Conservation (phyloP, 176 grass and related monocot species). For the Oryza rufipogon region DNA sequence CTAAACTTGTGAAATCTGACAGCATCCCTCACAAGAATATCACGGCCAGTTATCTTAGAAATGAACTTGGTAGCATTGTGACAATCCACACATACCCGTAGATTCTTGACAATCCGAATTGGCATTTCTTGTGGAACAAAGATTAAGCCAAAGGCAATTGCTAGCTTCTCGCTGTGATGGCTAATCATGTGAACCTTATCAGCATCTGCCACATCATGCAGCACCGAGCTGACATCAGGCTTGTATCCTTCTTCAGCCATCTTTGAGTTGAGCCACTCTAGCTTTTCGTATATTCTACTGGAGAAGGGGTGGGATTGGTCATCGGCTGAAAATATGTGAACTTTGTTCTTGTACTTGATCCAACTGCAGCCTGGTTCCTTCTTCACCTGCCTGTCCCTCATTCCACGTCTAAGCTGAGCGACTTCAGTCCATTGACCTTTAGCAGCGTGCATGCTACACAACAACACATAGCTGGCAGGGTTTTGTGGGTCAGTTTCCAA, state of each 20-base stretch:
- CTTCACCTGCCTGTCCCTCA: conserved; percentile 70
- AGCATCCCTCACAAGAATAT: conserved; percentile 75
- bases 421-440: conserved; percentile 72
- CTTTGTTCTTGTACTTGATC: conserved; percentile 82
- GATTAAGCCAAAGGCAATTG: conserved; percentile 72
- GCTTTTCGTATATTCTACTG: conserved; percentile 59
- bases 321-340: conserved; percentile 78
- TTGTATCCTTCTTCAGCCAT: conserved; percentile 71
- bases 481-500: conserved; percentile 65
- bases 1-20: conserved; percentile 75
- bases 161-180: conserved; percentile 75
- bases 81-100: conserved; percentile 65
- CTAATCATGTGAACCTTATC: conserved; percentile 73
- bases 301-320: conserved; percentile 69
- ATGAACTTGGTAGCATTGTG: conserved; percentile 80
- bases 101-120: conserved; percentile 69
- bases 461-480: conserved; percentile 67
- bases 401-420: conserved; percentile 59
- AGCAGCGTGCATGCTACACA: conserved; percentile 68
- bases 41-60: conserved; percentile 60
- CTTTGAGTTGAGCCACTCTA: conserved; percentile 55
- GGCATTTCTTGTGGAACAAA: conserved; percentile 62
- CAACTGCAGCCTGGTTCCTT: conserved; percentile 87
- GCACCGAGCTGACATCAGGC: conserved; percentile 62
- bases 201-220: conserved; percentile 63